phyloP scores from a whole-genome alignment of 2,329 filamentous ascomycete genomes.

The Hypoxylon sp. region DNA sequence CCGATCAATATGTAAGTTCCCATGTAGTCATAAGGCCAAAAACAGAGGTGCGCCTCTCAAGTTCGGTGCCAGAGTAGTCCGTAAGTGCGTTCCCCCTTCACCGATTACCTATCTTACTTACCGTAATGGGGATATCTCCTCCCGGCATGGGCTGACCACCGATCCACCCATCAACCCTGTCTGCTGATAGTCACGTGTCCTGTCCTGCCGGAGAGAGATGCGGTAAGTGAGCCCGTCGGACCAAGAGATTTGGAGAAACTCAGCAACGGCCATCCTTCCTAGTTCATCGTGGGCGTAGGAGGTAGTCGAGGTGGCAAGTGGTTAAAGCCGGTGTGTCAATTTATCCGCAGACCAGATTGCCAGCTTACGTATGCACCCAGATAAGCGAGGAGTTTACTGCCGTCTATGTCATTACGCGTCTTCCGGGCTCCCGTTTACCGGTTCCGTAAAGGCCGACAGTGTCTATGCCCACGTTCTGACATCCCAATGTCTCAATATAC shows the following conservation, averaged over 20 bases:
- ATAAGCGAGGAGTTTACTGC: neutral
- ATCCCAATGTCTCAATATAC: neutral
- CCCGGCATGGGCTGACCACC: constrained; percentile 23
- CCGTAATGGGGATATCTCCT: constrained; percentile 1
- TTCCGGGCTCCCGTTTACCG: neutral
- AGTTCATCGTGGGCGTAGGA: neutral
- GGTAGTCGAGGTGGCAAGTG: neutral
- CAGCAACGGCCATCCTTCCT: neutral
- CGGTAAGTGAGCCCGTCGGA: neutral
- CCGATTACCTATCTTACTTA: constrained; percentile 12
- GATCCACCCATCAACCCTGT: constrained; percentile 22
- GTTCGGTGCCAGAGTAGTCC: neutral
- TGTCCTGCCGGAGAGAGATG: neutral
- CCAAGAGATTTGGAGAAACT: neutral
- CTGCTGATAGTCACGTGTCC: constrained; percentile 39
- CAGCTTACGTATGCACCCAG: neutral
- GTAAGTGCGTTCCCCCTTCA: neutral
- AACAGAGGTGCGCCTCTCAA: neutral
- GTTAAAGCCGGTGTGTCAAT: neutral
- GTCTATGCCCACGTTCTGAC: neutral
- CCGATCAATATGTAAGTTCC: constrained; percentile 3
- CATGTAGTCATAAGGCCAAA: neutral
- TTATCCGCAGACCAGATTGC: neutral
- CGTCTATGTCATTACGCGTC: neutral
- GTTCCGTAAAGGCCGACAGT: neutral